Base-by-base conservation (phyloP, 2,329 filamentous ascomycete species). In the Nectriaceae sp. region DNA sequence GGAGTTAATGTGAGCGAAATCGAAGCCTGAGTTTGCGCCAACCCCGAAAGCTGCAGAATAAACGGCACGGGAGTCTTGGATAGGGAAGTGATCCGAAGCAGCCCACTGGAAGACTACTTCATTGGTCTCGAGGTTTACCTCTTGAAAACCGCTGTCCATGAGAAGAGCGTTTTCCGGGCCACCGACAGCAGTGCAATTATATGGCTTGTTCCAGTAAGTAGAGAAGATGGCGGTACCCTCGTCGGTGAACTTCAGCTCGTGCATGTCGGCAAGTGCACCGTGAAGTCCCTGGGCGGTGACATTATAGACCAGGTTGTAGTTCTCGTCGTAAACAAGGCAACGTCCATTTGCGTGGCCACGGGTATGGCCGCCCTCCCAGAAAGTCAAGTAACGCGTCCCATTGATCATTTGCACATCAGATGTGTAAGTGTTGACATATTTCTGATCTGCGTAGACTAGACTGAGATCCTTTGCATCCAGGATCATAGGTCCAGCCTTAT, bases 201-300 rank as follows among this genome's bases (percentile, higher is more conserved):
- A 62, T 5, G 56, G 46, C 6, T 68, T 59, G 22, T 60, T 60
- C 49, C 70, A 64, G 51, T 75, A 76, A 38, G 70, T 69, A 8
- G 69, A 70, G 57, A 76, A 67, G 29, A 77, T 61, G 18, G 70
- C 70, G 1, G 71, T 73, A 26, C 67, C 68, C 42, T 72, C 59
- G 1, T 61, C 46, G 1, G 74, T 76, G n/a, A 77, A 57, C 15
- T 64, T 60, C 48, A 75, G 70, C 40, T 75, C 72, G 53, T 76
- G 75, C 37, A 74, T 63, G 46, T 77, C 70, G 6, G 64, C 65
- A 10, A 61, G 47, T 1, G 65, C 66, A 20, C 66, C 67, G 10
- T 55, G 56, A 11, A 70, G 52, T 11, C 68, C 66, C 21, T 59
- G 64, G 2, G 70, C 70, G 1, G 66, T 71, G 15, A 74, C 61